Conservation (phyloP, 441 rosid species). For the Gossypium davidsonii region DNA sequence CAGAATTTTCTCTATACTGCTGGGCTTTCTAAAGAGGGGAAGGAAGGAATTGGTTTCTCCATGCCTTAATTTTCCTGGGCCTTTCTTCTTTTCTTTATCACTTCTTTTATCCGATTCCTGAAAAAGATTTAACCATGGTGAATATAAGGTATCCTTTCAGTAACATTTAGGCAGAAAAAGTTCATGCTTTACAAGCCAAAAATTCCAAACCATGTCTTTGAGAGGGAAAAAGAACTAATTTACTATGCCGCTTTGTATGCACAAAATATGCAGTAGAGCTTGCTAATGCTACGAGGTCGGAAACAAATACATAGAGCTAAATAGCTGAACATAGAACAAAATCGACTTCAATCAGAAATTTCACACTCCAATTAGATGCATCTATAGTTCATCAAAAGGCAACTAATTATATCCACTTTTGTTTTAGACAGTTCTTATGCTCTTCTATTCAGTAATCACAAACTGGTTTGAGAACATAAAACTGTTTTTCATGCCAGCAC, state of each 20-base stretch:
- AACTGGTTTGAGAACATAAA: too few relatives aligned
- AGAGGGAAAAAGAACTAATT: background rate
- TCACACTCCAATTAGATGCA: background rate
- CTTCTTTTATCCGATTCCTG: constrained; percentile 67
- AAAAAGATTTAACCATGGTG: constrained; percentile 16
- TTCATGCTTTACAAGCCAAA: background rate
- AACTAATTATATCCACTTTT: background rate
- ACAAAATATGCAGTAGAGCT: background rate
- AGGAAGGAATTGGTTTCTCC: constrained; percentile 77
- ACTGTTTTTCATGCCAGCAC: too few relatives aligned
- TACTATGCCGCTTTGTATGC: background rate
- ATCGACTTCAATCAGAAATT: constrained; percentile 1
- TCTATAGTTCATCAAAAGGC: background rate
- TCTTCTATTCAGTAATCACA: too few relatives aligned
- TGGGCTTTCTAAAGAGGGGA: constrained; percentile 77
- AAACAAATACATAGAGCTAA: background rate
- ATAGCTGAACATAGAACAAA: background rate
- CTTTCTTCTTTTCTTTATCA: constrained; percentile 64
- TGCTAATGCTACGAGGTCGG: background rate
- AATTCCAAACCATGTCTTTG: background rate
- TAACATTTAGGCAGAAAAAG: background rate
- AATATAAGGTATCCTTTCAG: constrained; percentile 1
- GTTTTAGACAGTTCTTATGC: too few relatives aligned
- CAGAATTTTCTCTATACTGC: constrained; percentile 88
- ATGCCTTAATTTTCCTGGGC: constrained; percentile 50